Percentiles rank a stretch among this genome's conserved stretches.
Evolutionary conservation across 352 stramenopile genomes (phyloP).

Genomic region (Paralagenidium karlingii): DNA sequence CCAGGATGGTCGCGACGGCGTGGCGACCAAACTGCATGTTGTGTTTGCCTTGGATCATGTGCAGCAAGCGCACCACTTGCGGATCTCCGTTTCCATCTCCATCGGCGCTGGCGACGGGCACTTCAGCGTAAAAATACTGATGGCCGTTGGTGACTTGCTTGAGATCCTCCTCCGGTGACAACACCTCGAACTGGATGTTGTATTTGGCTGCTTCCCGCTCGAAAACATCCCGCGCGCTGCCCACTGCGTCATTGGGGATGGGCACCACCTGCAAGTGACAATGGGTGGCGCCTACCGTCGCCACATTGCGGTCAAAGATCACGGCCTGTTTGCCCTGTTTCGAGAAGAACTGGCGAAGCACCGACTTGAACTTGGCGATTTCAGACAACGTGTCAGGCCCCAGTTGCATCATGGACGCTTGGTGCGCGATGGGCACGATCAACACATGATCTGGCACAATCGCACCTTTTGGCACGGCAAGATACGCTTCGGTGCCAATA

Average conservation of each 20-base stretch:
- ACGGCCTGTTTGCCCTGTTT: slow-evolving; percentile 56
- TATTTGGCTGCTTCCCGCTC: slow-evolving; percentile 58
- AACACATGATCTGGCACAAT: slow-evolving; percentile 66
- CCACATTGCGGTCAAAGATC: slow-evolving; percentile 68
- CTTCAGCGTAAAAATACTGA: slow-evolving; percentile 52
- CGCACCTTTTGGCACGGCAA: slow-evolving; percentile 68
- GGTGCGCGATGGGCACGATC: slow-evolving; percentile 70
- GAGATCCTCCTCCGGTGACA: slow-evolving; percentile 24
- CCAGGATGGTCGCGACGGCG: slow-evolving; percentile 38
- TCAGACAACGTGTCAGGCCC: slow-evolving; percentile 21
- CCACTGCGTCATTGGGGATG: slow-evolving; percentile 30
- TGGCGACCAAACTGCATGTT: slow-evolving; percentile 79
- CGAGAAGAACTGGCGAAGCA: slow-evolving; percentile 42
- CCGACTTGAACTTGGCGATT: slow-evolving; percentile 55
- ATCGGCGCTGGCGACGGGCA: slow-evolving; percentile 16
- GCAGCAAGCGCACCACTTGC: slow-evolving; percentile 21
- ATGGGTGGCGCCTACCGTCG: slow-evolving; percentile 54
- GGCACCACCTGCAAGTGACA: slow-evolving; percentile 65
- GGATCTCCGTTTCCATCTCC: slow-evolving; percentile 10
- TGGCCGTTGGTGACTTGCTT: slow-evolving; percentile 19
- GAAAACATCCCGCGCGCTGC: slow-evolving; percentile 27
- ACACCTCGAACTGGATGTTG: slow-evolving; percentile 47
- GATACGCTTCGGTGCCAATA: slow-evolving; percentile 65
- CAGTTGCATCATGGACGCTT: slow-evolving; percentile 40
- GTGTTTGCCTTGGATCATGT: slow-evolving; percentile 61